These are phyloP conservation scores for Fusarium pseudograminearum DNA, from an alignment of 2,329 filamentous ascomycete genomes.

Conservation along the genomic window DNA sequence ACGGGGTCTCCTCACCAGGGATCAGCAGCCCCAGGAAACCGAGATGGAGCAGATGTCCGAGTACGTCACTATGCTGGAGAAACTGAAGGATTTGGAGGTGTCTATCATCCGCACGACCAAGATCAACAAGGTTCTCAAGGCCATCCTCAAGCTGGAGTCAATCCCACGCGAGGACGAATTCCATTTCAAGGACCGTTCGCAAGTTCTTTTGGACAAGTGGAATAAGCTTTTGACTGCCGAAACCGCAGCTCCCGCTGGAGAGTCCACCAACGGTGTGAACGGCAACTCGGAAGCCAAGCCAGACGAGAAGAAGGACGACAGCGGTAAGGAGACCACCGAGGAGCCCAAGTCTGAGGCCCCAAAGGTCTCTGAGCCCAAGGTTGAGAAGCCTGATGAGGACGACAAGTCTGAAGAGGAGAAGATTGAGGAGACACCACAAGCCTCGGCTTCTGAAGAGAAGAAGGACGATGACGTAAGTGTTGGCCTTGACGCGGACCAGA, in stretches of 20 bases:
- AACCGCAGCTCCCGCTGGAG: conserved; percentile 54
- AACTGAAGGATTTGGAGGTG: conserved; percentile 82
- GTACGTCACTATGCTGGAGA: conserved; percentile 84
- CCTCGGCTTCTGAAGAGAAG: conserved; percentile 38
- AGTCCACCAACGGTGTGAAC: conserved; percentile 63
- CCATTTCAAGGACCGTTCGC: conserved; percentile 86
- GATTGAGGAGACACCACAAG: conserved; percentile 29
- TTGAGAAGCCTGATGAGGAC: conserved; percentile 41
- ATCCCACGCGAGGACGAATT: conserved; percentile 93
- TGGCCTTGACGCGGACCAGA: background rate
- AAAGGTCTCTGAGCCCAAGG: conserved; percentile 48
- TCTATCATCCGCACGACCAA: conserved; percentile 91
- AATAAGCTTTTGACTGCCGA: conserved; percentile 81
- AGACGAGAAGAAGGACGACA: conserved; percentile 58
- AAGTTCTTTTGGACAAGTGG: conserved; percentile 87
- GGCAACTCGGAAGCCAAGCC: conserved; percentile 55
- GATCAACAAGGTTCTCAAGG: conserved; percentile 98
- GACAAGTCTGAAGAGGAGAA: conserved; percentile 33
- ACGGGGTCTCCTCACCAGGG: conserved; percentile 88
- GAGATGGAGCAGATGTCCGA: conserved; percentile 85
- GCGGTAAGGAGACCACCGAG: conserved; percentile 55
- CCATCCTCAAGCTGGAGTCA: conserved; percentile 85
- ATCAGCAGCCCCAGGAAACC: conserved; percentile 86
- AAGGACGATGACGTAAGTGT: conserved; percentile 56
- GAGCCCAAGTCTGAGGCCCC: conserved; percentile 53